Evolutionary conservation across 768 basidiomycete species (phyloP).

Genomic region (Trametopsis cervina): DNA sequence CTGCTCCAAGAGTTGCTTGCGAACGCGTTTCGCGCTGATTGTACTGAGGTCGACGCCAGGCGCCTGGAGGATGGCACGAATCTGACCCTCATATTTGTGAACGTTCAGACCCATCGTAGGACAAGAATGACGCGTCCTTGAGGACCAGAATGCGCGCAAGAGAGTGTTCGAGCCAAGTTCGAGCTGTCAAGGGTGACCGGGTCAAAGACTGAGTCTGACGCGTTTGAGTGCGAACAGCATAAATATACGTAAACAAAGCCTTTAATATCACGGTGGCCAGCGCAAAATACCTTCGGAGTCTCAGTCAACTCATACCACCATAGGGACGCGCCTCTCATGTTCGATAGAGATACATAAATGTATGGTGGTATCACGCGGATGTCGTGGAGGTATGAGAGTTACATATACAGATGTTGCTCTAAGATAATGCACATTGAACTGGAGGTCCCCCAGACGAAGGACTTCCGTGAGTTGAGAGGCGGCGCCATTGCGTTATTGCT

Average conservation of each 20-base stretch:
- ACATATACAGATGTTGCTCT: no score
- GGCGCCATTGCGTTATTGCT: constrained; percentile 17
- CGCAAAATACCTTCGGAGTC: no score
- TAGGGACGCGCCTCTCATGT: no score
- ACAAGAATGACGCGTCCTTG: constrained; percentile 3
- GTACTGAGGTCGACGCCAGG: constrained; percentile 72
- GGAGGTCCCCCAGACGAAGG: background rate
- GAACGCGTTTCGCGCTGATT: constrained; percentile 85
- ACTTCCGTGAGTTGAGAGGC: constrained; percentile 9
- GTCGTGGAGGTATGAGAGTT: no score
- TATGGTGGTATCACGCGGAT: background rate
- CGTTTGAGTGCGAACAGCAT: no score
- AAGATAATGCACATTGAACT: no score
- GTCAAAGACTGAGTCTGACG: no score
- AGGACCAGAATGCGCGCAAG: background rate
- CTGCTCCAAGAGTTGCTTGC: constrained; percentile 58
- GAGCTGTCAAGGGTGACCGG: no score
- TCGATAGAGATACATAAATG: no score
- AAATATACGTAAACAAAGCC: no score
- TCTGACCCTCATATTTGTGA: constrained; percentile 47
- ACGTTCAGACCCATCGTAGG: constrained; percentile 45
- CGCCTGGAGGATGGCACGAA: constrained; percentile 64
- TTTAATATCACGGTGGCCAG: no score
- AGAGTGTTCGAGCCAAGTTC: constrained; percentile 6
- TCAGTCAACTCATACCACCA: no score